Conservation (phyloP, 306 rosid species). For the Ceratonia siliqua region DNA sequence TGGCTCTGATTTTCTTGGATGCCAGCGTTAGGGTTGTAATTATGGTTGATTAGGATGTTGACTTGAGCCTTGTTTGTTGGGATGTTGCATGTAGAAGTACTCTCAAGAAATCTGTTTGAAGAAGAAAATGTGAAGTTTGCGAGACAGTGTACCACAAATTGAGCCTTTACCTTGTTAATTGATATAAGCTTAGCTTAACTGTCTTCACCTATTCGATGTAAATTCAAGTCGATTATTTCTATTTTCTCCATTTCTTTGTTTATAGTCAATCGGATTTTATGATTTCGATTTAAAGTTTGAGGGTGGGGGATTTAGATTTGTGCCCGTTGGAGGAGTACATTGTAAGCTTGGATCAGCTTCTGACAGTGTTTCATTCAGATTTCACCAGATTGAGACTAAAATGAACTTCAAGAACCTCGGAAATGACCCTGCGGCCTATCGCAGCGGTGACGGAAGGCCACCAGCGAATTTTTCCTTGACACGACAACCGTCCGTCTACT, state of each 20-base stretch:
- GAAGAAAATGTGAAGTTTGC: background rate
- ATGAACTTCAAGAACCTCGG: slow-evolving; percentile 48
- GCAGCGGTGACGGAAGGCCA: slow-evolving; percentile 28
- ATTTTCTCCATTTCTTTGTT: background rate
- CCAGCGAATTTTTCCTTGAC: slow-evolving; percentile 43
- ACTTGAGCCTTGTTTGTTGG: background rate
- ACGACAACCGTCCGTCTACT: slow-evolving; percentile 77
- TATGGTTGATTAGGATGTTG: background rate
- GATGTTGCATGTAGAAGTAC: background rate
- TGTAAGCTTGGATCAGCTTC: slow-evolving; percentile 26
- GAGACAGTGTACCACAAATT: background rate
- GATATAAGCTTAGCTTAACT: background rate
- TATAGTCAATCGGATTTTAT: background rate
- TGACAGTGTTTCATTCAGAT: slow-evolving; percentile 40
- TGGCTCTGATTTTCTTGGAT: background rate
- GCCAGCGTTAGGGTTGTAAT: background rate
- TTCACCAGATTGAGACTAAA: slow-evolving; percentile 29
- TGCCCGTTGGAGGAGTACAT: background rate
- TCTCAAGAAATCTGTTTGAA: background rate
- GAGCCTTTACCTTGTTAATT: background rate
- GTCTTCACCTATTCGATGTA: background rate
- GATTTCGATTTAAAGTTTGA: background rate
- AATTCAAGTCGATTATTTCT: background rate
- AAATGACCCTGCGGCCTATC: slow-evolving; percentile 44
- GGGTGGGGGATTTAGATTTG: slow-evolving; percentile 32